A percentile compares a stretch with the other conserved stretches of the same genome.
These are phyloP conservation scores for Pseudozyma flocculosa DNA, from an alignment of 1,284 basidiomycete genomes.

Conservation along the genomic window DNA sequence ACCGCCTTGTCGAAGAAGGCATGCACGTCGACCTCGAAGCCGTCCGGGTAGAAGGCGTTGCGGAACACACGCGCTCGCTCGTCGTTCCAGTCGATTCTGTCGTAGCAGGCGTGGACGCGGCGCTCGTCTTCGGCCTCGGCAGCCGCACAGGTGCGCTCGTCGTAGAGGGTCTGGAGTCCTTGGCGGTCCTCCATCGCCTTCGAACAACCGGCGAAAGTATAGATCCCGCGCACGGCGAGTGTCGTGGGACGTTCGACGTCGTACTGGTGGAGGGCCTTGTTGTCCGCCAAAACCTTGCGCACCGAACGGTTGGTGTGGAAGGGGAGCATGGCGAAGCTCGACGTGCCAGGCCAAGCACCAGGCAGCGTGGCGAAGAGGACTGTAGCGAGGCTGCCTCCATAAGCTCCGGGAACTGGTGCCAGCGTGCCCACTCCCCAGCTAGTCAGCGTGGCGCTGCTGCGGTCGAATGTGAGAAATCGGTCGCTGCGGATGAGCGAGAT, in stretches of 20 bases:
- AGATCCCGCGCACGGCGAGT: conserved; percentile 58
- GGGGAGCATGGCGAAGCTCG: conserved; percentile 80
- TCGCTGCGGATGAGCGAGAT: conserved; percentile 79
- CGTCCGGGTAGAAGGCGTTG: conserved; percentile 12
- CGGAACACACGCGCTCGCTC: conserved; percentile 3
- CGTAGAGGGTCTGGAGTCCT: conserved; percentile 13
- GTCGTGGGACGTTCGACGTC: conserved; percentile 59
- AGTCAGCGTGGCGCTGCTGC: conserved; percentile 74
- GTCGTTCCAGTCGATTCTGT: conserved; percentile 13
- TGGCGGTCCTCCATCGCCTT: conserved; percentile 48
- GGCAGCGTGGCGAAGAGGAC: conserved; percentile 74
- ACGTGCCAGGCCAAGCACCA: conserved; percentile 46
- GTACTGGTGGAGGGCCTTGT: conserved; percentile 63
- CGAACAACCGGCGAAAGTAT: conserved; percentile 64
- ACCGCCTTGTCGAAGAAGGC: conserved; percentile 61
- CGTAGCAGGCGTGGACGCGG: conserved; percentile 12
- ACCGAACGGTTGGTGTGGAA: conserved; percentile 66
- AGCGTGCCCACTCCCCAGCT: conserved; percentile 47
- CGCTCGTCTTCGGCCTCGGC: not conserved
- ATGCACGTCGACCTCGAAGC: conserved; percentile 17
- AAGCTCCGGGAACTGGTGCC: conserved; percentile 52
- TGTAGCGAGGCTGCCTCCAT: conserved; percentile 60
- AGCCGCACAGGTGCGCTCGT: conserved; percentile 7
- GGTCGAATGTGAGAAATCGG: conserved; percentile 76
- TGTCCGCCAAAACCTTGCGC: conserved; percentile 65